Percentiles rank a stretch among this genome's conserved stretches.
Conservation (phyloP, 768 basidiomycete species). For the Calocybe gangraenosa region DNA sequence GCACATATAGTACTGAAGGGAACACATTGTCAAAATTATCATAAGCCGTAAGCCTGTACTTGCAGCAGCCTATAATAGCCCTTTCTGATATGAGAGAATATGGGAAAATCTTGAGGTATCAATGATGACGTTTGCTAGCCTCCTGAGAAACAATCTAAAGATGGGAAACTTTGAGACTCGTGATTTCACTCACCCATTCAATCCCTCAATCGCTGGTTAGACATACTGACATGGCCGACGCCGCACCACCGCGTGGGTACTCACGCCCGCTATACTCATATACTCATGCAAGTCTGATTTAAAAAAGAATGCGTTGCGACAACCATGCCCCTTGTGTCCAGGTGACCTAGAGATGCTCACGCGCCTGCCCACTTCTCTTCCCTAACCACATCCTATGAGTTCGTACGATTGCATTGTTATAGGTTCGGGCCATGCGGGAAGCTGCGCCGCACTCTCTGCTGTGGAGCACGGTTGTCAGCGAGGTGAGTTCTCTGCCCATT, state of each 20-base stretch:
- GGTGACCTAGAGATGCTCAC: slow-evolving; percentile 9
- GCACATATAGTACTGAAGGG: too few species aligned
- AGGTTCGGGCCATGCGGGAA: slow-evolving; percentile 65
- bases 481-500: slow-evolving; percentile 24
- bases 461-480: slow-evolving; percentile 53
- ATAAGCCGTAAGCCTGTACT: too few species aligned
- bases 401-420: slow-evolving; percentile 56
- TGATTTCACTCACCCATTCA: not conserved
- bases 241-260: not conserved
- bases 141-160: not conserved
- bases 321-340: slow-evolving; percentile 8
- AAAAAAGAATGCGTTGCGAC: not conserved
- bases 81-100: too few species aligned
- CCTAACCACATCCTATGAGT: slow-evolving; percentile 8
- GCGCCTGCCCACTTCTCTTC: slow-evolving; percentile 1
- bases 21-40: too few species aligned
- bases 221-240: not conserved
- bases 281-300: not conserved
- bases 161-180: not conserved
- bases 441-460: slow-evolving; percentile 60
- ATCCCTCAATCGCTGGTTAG: not conserved
- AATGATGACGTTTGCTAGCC: too few species aligned
- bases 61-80: too few species aligned
- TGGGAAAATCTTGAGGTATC: too few species aligned
- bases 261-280: not conserved